Evolutionary conservation across 164 flowering plant species (phyloP).

Genomic region (Santalum album): DNA sequence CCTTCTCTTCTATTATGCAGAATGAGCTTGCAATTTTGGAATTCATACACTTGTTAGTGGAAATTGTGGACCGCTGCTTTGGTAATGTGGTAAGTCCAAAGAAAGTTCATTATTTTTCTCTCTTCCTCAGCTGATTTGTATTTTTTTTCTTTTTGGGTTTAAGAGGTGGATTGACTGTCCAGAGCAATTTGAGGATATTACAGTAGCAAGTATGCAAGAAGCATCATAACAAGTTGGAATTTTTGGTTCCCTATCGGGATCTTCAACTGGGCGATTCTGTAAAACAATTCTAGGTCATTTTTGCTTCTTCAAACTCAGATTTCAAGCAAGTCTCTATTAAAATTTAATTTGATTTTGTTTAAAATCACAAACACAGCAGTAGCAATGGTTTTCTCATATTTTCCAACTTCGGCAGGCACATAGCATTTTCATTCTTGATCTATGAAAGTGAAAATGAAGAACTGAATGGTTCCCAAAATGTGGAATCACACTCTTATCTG

Average conservation of each 20-base stretch:
- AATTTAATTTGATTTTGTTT: too few species aligned
- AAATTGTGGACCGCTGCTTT: too few species aligned
- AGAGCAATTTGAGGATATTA: conserved; percentile 75
- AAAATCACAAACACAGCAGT: background rate
- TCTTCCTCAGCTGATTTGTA: background rate
- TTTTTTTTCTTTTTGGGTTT: conserved; percentile 7
- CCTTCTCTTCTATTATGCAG: background rate
- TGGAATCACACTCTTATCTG: conserved; percentile 71
- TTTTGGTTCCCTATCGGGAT: conserved; percentile 97
- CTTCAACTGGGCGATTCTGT: conserved; percentile 84
- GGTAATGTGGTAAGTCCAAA: too few species aligned
- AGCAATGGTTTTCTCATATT: background rate
- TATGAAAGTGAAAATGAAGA: conserved; percentile 80
- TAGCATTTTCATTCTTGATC: conserved; percentile 79
- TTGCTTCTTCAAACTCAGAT: conserved; percentile 76
- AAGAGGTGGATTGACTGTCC: conserved; percentile 94
- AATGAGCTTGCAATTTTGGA: too few species aligned
- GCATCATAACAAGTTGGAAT: conserved; percentile 73
- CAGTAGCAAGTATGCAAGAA: conserved; percentile 80
- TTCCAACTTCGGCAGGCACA: conserved; percentile 42
- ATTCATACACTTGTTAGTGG: too few species aligned
- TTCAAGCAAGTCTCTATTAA: conserved; percentile 50
- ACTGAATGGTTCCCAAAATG: conserved; percentile 52
- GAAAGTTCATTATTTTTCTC: conserved; percentile 3
- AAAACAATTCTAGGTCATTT: conserved; percentile 82